Conservation (phyloP, 2,329 filamentous ascomycete genomes). For the Apiospora rasikravindrae region DNA sequence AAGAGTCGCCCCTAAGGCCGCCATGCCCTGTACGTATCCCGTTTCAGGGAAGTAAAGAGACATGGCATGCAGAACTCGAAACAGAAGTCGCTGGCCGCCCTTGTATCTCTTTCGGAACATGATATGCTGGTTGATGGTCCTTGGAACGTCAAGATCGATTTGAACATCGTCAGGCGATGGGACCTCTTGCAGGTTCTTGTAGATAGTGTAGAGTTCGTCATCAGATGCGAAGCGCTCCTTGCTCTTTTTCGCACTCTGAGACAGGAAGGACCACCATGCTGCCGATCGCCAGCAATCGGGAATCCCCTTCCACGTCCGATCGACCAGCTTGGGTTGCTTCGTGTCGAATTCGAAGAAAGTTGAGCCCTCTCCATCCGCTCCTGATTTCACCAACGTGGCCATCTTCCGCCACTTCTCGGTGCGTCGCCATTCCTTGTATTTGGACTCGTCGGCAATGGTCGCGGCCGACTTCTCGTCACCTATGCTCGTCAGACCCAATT, state of each 20-base stretch:
- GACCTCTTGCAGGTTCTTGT: conserved; percentile 73
- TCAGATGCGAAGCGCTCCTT: conserved; percentile 66
- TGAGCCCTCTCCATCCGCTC: conserved; percentile 58
- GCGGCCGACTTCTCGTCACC: conserved; percentile 60
- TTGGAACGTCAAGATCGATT: conserved; percentile 95
- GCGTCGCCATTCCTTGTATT: conserved; percentile 66
- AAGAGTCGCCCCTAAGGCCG: conserved; percentile 86
- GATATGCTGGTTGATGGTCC: conserved; percentile 93
- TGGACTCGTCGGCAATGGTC: conserved; percentile 59
- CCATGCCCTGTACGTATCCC: conserved; percentile 98
- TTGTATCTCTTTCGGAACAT: conserved; percentile 95
- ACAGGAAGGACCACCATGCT: conserved; percentile 94
- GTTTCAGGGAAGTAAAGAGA: conserved; percentile 90
- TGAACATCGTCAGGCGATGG: conserved; percentile 91
- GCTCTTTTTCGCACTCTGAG: conserved; percentile 72
- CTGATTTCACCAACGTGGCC: conserved; percentile 62
- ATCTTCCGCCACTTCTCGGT: conserved; percentile 72
- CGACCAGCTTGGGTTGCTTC: conserved; percentile 81
- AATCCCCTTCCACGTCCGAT: conserved; percentile 96
- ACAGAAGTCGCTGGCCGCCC: conserved; percentile 88
- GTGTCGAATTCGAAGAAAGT: conserved; percentile 81
- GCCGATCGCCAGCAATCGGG: conserved; percentile 93
- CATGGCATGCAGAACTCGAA: conserved; percentile 89
- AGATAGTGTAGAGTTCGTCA: conserved; percentile 72
- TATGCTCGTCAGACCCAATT: conserved; percentile 61